Base-by-base conservation (phyloP, 31 red algal genomes). In the Odonthalia washingtoniensis region DNA sequence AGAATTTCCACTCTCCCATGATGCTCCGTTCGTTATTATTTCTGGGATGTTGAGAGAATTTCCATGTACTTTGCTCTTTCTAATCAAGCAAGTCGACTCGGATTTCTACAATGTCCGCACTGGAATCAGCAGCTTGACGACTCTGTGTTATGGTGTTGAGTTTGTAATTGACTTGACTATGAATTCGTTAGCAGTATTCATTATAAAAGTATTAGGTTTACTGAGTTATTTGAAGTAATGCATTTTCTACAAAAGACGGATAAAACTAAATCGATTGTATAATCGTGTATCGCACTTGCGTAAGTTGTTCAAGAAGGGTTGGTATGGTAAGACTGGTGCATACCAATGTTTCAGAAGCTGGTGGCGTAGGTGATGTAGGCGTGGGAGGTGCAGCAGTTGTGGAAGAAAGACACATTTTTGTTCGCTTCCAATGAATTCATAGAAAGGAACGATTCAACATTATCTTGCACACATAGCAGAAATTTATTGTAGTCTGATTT, bases 1-100 rank as follows among this genome's bases (percentile, higher is more conserved):
- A 26, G 81, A 87, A 5, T 78, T 82, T 3, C 97, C 97, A 12
- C 97, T 94, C 66, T 99, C 94, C 91, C 94, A 99, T 35, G 61
- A 46, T 1, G 97, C 92, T n/a, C 96, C 73, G 72, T 94, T 94
- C 31, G 96, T 98, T 43, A 95, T 90, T 43, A 98, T 95, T 39
- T 87, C 81, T 27, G 90, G 93, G 39, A 98, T 72, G 5, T 65
- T 26, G 16, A 46, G 32, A 60, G 76, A 72, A 67, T 57, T 76
- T 31, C 96, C 96, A 98, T 38, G 80, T 31, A 27, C 65, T 24
- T 70, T 46, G 46, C 32, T 89, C 80, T 26, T 45, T 42, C 0
- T 43, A 75, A 21, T 83, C 31, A 17, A 98, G 69, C 12, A 88
- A 65, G 70, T 98, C 96, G 39, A 95, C 66, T 49, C 93, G 91